These are phyloP conservation scores for Rhododendron ferrugineum DNA, from an alignment of 148 eudicot species.

Conservation along the genomic window DNA sequence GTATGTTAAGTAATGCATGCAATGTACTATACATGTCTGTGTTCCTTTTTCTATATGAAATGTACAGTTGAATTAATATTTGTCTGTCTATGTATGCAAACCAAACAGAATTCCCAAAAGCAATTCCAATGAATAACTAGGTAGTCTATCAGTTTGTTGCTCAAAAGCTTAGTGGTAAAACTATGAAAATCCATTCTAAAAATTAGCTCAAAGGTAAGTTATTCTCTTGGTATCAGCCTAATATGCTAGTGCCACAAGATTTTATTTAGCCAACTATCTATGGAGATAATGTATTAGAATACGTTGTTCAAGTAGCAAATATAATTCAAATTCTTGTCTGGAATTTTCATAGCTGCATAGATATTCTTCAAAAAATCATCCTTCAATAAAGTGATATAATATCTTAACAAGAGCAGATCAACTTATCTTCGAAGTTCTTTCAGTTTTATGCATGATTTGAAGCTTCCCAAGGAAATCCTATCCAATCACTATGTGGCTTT, in stretches of 20 bases:
- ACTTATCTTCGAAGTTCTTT: neutral
- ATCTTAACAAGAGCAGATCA: neutral
- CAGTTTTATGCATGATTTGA: neutral
- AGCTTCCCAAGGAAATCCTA: neutral
- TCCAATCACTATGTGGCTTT: neutral
- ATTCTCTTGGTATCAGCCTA: neutral
- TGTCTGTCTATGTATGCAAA: neutral
- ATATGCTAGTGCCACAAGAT: neutral
- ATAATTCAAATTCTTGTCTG: neutral
- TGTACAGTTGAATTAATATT: neutral
- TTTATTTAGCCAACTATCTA: neutral
- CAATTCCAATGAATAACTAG: neutral
- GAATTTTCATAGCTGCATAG: neutral
- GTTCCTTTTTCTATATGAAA: neutral
- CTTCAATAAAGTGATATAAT: neutral
- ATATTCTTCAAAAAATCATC: neutral
- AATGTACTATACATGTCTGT: conserved; percentile 1
- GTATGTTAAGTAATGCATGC: neutral
- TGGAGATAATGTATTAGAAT: neutral
- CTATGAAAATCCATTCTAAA: neutral
- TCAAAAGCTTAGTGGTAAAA: neutral
- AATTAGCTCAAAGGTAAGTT: neutral
- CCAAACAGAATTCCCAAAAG: neutral
- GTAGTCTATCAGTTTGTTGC: neutral
- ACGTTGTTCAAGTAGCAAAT: neutral